Evolutionary conservation across 345 rosid genomes (phyloP), one percentile per base, ranked within the genome.

Genomic region (Boechera retrofracta): DNA sequence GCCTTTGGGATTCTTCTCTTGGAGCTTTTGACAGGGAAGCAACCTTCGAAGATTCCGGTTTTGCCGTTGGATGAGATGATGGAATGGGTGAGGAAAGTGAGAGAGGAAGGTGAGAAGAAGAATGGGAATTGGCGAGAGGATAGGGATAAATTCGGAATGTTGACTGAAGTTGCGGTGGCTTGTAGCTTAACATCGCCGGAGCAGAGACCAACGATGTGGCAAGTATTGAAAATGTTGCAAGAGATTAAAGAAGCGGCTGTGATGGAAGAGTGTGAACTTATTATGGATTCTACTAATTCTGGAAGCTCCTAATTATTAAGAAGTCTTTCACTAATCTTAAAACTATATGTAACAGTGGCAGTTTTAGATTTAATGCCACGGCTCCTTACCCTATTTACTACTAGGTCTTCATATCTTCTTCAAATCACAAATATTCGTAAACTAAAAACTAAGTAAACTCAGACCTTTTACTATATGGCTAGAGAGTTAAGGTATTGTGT

Each of bases 181-280:
- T 94, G 98, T 77, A 80, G 89, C 54, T 76, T 51, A 80, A 74
- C 74, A 28, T 88, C 95, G 39, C 85, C 93, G 2, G 98, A 94
- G 55, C 98, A 94, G 73, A 86, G 98, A 78, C 98, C 98, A 0
- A 88, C 97, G 0, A 94, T 92, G 98, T 92, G 97, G 98, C 97
- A 90, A 71, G 97, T 92, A 5, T 75, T 92, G 84, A 94, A 92
- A 86, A 90, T 94, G 97, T 75, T 92, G 70, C 97, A 87, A 66
- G 93, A 89, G 85, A 87, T 94, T 82, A 94, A 92, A 81, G 95
- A 89, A 67, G 89, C 75, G 15, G 93, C 79, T 56, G 66, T 83
- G 8, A 66, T 67, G 86, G 96, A 94, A 73, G 90, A 87, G 41
- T 77, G 82, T 71, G 93, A 79, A 54, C 74, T 78, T 41, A 74